Base-by-base conservation (phyloP, 306 rosid species). In the Vigna trinervia region DNA sequence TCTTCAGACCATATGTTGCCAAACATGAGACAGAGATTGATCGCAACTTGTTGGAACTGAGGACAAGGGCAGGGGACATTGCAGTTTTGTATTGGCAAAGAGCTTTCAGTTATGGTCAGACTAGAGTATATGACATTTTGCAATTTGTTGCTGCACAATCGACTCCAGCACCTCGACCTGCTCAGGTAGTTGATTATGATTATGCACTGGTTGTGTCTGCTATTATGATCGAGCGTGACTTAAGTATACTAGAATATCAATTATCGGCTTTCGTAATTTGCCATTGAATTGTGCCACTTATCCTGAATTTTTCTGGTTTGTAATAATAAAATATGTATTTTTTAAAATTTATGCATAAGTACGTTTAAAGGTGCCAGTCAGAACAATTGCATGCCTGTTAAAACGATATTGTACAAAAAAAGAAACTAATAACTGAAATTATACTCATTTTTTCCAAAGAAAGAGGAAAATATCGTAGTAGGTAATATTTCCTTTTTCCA, bases 11-110 rank as follows among this genome's bases (percentile, higher is more conserved):
- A 52, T 95, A 91, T 78, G 88, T 95, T 66, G 88, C 97, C 2
- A 95, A 92, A 88, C 97, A 95, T 22, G 97, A 95, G 87, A 81
- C 91, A 51, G 97, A 91, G 43, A 95, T 95, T 66, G 99, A 95
- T 87, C 93, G 92, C 32, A 90, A 66, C 84, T 86, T 95, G 85
- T 76, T 89, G 89, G 99, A 92, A 80, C 80, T 95, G 41, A 89
- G 90, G 85, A 87, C 91, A 10, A 90, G 92, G 85, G 97, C 99
- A 4, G 95, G 91, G 51, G 97, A 92, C 87, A 41, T 83, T 70
- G 91, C 85, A 38, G 45, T 90, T 84, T 8, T 85, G 80, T 95
- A 92, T 79, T 87, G 91, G 91, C 98, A 89, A 89, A 89, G 89
- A 85, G 97, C 96, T 69, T 89, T 93, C 74, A 85, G 92, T 87